Conservation (phyloP, 2,329 filamentous ascomycete genomes). For the Epichloe gansuensis region DNA sequence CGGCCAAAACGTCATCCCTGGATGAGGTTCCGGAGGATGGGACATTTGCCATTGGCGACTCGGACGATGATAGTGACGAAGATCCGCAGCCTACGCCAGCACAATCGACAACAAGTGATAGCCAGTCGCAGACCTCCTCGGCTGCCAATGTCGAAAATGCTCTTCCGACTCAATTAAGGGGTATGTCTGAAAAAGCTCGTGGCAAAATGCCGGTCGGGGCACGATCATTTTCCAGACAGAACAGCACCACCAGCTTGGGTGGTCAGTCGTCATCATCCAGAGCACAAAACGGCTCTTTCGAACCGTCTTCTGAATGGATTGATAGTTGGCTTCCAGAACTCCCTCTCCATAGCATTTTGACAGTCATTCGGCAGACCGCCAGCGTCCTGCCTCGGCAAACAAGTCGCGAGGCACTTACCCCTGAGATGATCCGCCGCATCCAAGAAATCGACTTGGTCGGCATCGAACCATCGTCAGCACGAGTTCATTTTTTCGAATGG, state of each 20-base stretch:
- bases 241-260: slow-evolving; percentile 70
- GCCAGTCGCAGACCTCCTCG: slow-evolving; percentile 53
- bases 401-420: slow-evolving; percentile 27
- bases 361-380: slow-evolving; percentile 55
- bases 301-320: slow-evolving; percentile 74
- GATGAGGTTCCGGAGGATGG: slow-evolving; percentile 45
- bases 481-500: slow-evolving; percentile 90
- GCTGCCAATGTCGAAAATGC: slow-evolving; percentile 59
- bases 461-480: slow-evolving; percentile 60
- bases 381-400: slow-evolving; percentile 42
- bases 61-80: slow-evolving; percentile 51
- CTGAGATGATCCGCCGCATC: slow-evolving; percentile 41
- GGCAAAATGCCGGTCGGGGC: slow-evolving; percentile 87
- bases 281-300: slow-evolving; percentile 48
- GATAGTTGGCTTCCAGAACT: slow-evolving; percentile 89
- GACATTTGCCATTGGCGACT: slow-evolving; percentile 80
- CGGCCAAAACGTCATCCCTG: slow-evolving; percentile 14
- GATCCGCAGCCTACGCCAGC: slow-evolving; percentile 44
- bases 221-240: slow-evolving; percentile 76
- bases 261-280: slow-evolving; percentile 47
- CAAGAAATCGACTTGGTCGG: slow-evolving; percentile 50
- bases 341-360: slow-evolving; percentile 75
- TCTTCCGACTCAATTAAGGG: slow-evolving; percentile 67
- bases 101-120: slow-evolving; percentile 50
- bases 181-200: slow-evolving; percentile 94